Base-by-base conservation (phyloP, 306 rosid genomes). In the Medicago ruthenica region DNA sequence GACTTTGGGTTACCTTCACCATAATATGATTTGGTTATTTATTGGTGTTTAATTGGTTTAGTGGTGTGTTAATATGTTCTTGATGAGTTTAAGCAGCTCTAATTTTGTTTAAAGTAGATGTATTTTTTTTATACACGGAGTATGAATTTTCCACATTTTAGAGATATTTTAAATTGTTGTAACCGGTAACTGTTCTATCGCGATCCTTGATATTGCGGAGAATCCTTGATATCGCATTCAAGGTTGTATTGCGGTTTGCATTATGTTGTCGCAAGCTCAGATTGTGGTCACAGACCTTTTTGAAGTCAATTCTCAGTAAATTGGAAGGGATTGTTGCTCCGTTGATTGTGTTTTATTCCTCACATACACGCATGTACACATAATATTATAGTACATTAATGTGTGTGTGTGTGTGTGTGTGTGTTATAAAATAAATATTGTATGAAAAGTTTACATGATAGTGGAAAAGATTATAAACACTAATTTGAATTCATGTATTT, bases 1-100 rank as follows among this genome's bases (percentile, higher is more conserved):
- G n/a, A n/a, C n/a, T n/a, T n/a, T n/a, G n/a, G n/a, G n/a, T n/a
- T n/a, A n/a, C n/a, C n/a, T n/a, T n/a, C n/a, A n/a, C n/a, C n/a
- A n/a, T n/a, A n/a, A n/a, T 64, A 22, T 60, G 34, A 47, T 24
- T 8, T 63, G 71, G 59, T 15, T 2, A 48, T 66, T 75, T 2
- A 13, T 51, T 57, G 17, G 57, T 70, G 60, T 73, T 84, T 58
- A 64, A 53, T 74, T 48, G 48, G 66, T 44, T 41, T 24, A 31
- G 60, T 57, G 15, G 48, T 51, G 59, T 77, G 76, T 40, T 58
- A 58, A 11, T 2, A 2, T 58, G 4, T 58, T 1, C 4, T 58
- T 5, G n/a, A 11, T 58, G 22, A 3, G 8, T 58, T 24, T 58
- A 58, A 1, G 62, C 31, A 20, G 37, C n/a, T 21, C 22, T 3